Evolutionary conservation across 139 green algal genomes (phyloP), one percentile per base, ranked within the genome.

Genomic region (Desmodesmus armatus): DNA sequence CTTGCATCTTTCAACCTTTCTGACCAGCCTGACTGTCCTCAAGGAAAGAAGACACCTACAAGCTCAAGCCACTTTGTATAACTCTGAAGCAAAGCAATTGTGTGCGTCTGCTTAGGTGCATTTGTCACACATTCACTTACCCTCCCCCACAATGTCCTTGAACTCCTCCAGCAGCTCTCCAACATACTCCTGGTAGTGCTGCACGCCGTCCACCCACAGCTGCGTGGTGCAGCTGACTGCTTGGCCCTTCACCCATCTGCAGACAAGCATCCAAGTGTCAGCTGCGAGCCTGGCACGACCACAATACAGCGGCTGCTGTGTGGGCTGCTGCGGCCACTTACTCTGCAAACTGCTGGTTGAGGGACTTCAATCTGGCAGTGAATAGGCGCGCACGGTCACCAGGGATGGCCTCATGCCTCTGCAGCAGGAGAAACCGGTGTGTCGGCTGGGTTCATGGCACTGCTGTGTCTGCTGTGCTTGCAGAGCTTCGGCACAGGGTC

Each of bases 271-370:
- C 29, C 4, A 15, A 58, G 21, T 29, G 19, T 44, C 3, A 33
- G 31, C 17, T 35, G 17, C 17, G 39, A 41, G 21, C 21, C 3
- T 6, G 1, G 21, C 44, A 63, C 27, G 41, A 35, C 41, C 7
- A 15, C 27, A 33, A 15, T 35, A 70, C 62, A 70, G 29, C 13
- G 67, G 67, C 13, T 29, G 67, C 67, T 44, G 5, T 41, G 19
- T 41, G 21, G 35, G 39, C 21, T 58, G 40, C 70, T 60, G 41
- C 25, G n/a, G 44, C n/a, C 47, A 69, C 65, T 78, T 73, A 85
- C 80, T 62, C 27, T 78, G 66, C 80, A 70, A 79, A 85, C 44
- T 85, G 80, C 27, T 29, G 53, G 80, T 85, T 85, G 29, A 85
- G 47, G 31, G 33, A 43, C 33, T 33, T 29, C 31, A 85, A 66